Evolutionary conservation across 768 basidiomycete genomes (phyloP).

Genomic region (Termitomyces sp.): DNA sequence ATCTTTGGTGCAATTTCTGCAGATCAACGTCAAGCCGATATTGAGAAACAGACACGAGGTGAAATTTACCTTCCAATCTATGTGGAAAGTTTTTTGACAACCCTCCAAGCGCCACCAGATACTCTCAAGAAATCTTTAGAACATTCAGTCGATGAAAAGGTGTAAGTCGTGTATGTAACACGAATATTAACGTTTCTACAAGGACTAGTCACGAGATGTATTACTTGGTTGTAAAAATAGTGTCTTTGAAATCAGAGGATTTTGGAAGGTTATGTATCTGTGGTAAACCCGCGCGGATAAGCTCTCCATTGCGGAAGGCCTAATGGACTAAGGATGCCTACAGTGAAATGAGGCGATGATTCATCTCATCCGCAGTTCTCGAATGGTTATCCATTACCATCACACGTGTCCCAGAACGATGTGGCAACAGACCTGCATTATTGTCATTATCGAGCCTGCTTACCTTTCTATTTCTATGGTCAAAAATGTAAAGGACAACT

Average conservation of each 20-base stretch:
- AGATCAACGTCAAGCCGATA: neutral
- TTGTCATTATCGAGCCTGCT: neutral
- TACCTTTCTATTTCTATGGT: neutral
- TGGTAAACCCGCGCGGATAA: neutral
- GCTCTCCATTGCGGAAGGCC: neutral
- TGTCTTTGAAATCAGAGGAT: neutral
- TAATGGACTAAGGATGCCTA: neutral
- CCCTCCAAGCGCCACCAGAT: neutral
- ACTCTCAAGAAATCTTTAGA: too few species aligned
- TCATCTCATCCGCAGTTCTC: neutral
- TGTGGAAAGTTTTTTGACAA: neutral
- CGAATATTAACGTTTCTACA: neutral
- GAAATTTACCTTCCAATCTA: neutral
- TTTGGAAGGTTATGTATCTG: too few species aligned
- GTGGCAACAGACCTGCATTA: neutral
- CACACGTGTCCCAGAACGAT: neutral
- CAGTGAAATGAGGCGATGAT: neutral
- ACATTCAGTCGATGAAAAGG: neutral
- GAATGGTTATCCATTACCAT: neutral
- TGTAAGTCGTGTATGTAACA: too few species aligned
- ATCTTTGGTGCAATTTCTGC: constrained; percentile 47
- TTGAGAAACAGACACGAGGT: neutral
- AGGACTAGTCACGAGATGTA: neutral
- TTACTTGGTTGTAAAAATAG: neutral
- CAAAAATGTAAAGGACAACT: too few species aligned